phyloP scores from a whole-genome alignment of 176 grass and related monocot species.

The Thinopyrum elongatum region DNA sequence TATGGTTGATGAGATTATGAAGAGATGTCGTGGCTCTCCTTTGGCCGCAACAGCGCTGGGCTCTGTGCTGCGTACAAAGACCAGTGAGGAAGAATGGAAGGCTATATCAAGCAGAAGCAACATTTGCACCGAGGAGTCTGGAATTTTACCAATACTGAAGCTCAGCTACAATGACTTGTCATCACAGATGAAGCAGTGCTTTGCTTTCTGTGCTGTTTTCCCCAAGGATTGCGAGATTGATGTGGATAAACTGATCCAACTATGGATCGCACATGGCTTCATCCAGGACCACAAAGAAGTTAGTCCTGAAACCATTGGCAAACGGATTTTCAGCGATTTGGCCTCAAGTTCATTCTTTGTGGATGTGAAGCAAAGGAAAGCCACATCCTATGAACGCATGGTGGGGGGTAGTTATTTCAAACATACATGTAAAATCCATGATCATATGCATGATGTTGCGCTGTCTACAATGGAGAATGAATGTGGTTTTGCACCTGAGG shows the following conservation, averaged over 20 bases:
- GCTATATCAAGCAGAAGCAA: neutral
- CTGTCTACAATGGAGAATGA: neutral
- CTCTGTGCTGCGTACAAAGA: conserved; percentile 14
- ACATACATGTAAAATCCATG: neutral
- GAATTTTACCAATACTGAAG: neutral
- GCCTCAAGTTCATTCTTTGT: neutral
- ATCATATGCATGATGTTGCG: conserved; percentile 5
- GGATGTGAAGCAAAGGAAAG: neutral
- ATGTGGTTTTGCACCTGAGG: neutral
- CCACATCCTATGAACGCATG: neutral
- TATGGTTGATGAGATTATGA: neutral
- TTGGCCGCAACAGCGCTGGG: conserved; percentile 7
- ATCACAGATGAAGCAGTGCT: neutral
- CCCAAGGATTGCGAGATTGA: neutral
- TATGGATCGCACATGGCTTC: neutral
- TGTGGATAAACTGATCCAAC: neutral
- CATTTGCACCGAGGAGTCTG: neutral
- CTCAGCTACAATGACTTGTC: conserved; percentile 22
- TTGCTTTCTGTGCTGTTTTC: neutral
- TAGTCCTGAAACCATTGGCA: neutral
- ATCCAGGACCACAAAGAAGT: neutral
- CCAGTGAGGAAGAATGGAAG: conserved; percentile 1
- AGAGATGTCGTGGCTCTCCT: conserved; percentile 22
- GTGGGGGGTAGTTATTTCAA: neutral
- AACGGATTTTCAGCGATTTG: neutral